Base-by-base conservation (phyloP, 805 yeast species). In the Pichia thaimueangensis region DNA sequence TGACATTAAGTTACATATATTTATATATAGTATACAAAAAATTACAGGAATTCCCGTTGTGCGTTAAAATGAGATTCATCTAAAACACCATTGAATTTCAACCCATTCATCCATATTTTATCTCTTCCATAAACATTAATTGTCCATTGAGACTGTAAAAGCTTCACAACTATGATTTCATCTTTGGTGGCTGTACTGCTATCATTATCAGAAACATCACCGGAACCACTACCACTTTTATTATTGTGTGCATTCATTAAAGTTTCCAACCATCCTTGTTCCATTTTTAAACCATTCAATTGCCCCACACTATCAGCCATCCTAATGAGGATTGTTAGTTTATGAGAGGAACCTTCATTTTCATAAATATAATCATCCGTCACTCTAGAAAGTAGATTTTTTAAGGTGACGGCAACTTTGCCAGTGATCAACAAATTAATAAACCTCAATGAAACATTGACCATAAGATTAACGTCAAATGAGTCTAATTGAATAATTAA, bases 141-240 rank as follows among this genome's bases (percentile, higher is more conserved):
- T 19, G 63, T 57, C 77, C 77, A 75, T 44, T 69, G 65, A 2
- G 76, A 67, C 45, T 61, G 64, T 12, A 60, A 45, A 6, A 76
- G 32, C 39, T 63, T 64, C 35, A 75, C 59, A 42, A 69, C 72
- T n/a, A 74, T 63, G 3, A 68, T 29, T 20, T 41, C 42, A 30
- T 41, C 17, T 2, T 16, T 17, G 10, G 15, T 56, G 24, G 45
- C 12, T 11, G 27, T 10, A 19, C 28, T 38, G n/a, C 35, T 15
- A 16, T 34, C 29, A 13, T 25, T 27, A 6, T 35, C 31, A 6
- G 28, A n/a, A 15, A 16, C 17, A 31, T 35, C 56, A 32, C 67
- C 39, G 2, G 19, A 9, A 17, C 12, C 22, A 30, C 30, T 56
- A 33, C 68, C 71, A 4, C 71, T 71, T 27, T 44, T 17, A 13